Conservation (phyloP, 768 basidiomycete species). For the Termitomyces titanicus region DNA sequence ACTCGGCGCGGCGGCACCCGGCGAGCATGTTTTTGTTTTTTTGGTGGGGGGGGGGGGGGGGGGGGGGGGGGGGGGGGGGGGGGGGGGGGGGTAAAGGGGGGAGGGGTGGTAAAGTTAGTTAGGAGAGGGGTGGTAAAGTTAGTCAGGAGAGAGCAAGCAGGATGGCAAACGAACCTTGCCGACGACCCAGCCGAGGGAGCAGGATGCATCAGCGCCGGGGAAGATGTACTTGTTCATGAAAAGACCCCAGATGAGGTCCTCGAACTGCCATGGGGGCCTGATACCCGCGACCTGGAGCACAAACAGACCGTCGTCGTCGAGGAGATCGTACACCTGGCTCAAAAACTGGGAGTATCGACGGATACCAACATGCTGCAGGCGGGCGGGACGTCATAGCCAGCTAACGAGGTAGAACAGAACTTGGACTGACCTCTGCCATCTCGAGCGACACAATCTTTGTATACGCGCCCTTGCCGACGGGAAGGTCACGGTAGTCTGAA, state of each 20-base stretch:
- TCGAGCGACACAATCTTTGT: conserved; percentile 95
- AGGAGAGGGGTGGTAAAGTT: too few species aligned
- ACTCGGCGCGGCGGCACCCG: too few species aligned
- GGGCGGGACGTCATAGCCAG: too few species aligned
- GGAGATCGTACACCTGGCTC: conserved; percentile 85
- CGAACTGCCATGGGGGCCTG: conserved; percentile 95
- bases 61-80: too few species aligned
- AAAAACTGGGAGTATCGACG: conserved; percentile 89
- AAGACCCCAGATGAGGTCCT: conserved; percentile 96
- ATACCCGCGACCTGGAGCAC: conserved; percentile 98
- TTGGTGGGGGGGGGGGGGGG: too few species aligned
- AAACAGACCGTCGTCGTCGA: conserved; percentile 92
- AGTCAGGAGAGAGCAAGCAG: too few species aligned
- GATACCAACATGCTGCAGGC: conserved; percentile 83
- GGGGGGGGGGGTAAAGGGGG: too few species aligned
- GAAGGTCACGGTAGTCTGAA: conserved; percentile 90
- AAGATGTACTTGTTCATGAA: conserved; percentile 99
- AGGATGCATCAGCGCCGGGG: conserved; percentile 96
- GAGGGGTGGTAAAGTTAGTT: too few species aligned
- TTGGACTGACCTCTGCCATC: conserved; percentile 83
- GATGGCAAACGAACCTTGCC: conserved; percentile 32
- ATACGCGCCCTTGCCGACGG: conserved; percentile 68
- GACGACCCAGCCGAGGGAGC: conserved; percentile 94
- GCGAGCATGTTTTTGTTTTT: too few species aligned
- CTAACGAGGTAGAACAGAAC: background rate